These are phyloP conservation scores for Pisolithus sp. DNA, from an alignment of 768 basidiomycete species.

Conservation along the genomic window DNA sequence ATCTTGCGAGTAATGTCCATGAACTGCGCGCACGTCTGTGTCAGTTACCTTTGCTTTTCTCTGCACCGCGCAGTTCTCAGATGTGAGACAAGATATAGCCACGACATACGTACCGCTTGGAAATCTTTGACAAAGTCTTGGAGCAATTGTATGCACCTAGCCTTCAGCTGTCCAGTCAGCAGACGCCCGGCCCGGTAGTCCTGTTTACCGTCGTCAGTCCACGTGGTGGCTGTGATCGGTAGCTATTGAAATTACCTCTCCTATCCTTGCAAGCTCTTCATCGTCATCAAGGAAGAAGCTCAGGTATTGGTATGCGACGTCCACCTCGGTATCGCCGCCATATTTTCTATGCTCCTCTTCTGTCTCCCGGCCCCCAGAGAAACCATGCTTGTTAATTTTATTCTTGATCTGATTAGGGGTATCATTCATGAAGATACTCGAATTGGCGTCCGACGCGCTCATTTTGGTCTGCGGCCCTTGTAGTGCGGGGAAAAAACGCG, in stretches of 20 bases:
- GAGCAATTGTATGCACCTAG: slow-evolving; percentile 73
- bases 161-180: slow-evolving; percentile 89
- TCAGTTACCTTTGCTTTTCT: slow-evolving; percentile 77
- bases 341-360: slow-evolving; percentile 86
- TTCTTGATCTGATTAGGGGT: slow-evolving; percentile 91
- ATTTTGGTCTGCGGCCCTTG: slow-evolving; percentile 99
- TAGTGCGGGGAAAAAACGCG: slow-evolving; percentile 97
- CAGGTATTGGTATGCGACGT: slow-evolving; percentile 93
- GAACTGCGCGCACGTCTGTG: slow-evolving; percentile 61
- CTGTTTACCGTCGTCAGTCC: slow-evolving; percentile 33
- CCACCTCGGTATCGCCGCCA: slow-evolving; percentile 92
- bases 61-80: slow-evolving; percentile 33
- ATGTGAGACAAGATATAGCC: background rate
- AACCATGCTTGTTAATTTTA: slow-evolving; percentile 94
- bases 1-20: slow-evolving; percentile 83
- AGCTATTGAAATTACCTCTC: slow-evolving; percentile 44
- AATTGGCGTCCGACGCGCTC: slow-evolving; percentile 93
- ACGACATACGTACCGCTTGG: slow-evolving; percentile 54
- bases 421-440: slow-evolving; percentile 95
- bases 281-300: slow-evolving; percentile 96
- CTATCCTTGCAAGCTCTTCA: slow-evolving; percentile 71
- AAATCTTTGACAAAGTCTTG: slow-evolving; percentile 82
- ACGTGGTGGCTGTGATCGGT: background rate
- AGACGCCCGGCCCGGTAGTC: slow-evolving; percentile 87
- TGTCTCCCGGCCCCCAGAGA: slow-evolving; percentile 93